phyloP scores from a whole-genome alignment of 768 basidiomycete genomes.

The Piloderma croceum region DNA sequence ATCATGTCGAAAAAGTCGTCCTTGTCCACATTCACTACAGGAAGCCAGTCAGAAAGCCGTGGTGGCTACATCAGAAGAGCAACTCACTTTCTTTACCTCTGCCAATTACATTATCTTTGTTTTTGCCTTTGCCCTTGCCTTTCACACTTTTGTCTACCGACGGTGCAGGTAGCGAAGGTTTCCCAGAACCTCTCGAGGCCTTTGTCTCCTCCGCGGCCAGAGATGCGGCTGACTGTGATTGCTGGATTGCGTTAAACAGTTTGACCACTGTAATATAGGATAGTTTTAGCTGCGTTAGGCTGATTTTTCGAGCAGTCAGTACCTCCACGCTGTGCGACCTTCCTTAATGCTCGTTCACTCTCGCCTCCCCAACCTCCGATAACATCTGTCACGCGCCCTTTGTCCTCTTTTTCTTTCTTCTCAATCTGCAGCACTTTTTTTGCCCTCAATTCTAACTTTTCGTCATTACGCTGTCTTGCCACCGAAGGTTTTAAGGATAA shows the following conservation, averaged over 20 bases:
- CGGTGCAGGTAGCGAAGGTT: slow-evolving; percentile 67
- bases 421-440: slow-evolving; percentile 67
- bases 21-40: slow-evolving; percentile 52
- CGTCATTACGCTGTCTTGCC: slow-evolving; percentile 61
- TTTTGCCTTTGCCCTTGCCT: slow-evolving; percentile 42
- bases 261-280: slow-evolving; percentile 55
- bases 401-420: slow-evolving; percentile 70
- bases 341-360: slow-evolving; percentile 69
- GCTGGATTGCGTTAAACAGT: slow-evolving; percentile 82
- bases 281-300: slow-evolving; percentile 13
- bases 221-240: slow-evolving; percentile 58
- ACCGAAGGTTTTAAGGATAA: slow-evolving; percentile 77
- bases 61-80: slow-evolving; percentile 2
- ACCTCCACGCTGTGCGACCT: slow-evolving; percentile 85
- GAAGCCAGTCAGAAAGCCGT: slow-evolving; percentile 5
- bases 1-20: slow-evolving; percentile 83
- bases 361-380: slow-evolving; percentile 90
- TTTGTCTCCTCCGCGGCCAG: slow-evolving; percentile 54
- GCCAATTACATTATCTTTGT: slow-evolving; percentile 50
- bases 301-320: slow-evolving; percentile 1
- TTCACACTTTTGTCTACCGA: slow-evolving; percentile 44
- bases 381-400: slow-evolving; percentile 57
- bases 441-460: slow-evolving; percentile 68
- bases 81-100: slow-evolving; percentile 53
- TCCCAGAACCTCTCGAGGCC: slow-evolving; percentile 62